A percentile compares a stretch with the other conserved stretches of the same genome.
These are phyloP conservation scores for Cucurbitaria berberidis DNA, from an alignment of 2,329 filamentous ascomycete genomes.

Conservation along the genomic window DNA sequence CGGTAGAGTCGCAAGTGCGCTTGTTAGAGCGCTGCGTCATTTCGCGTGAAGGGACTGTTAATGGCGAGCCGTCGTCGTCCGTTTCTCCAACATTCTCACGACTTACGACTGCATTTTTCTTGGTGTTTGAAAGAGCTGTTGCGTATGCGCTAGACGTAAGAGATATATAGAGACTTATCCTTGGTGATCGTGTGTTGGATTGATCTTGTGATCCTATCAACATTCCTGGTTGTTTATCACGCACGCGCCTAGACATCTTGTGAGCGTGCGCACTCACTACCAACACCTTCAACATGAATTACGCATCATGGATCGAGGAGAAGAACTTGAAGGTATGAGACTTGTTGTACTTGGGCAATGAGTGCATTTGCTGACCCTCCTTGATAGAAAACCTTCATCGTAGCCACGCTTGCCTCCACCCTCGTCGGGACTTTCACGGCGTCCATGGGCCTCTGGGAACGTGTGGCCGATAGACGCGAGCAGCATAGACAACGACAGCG, in stretches of 20 bases:
- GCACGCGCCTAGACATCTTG: slow-evolving; percentile 1
- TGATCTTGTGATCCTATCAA: too few relatives aligned
- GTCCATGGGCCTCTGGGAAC: slow-evolving; percentile 53
- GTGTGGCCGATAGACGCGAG: slow-evolving; percentile 44
- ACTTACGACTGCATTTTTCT: background rate
- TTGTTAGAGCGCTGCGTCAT: slow-evolving; percentile 26
- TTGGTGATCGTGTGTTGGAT: background rate
- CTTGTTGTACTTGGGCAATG: background rate
- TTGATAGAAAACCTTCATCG: slow-evolving; percentile 52
- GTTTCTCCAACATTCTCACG: background rate
- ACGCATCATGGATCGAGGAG: slow-evolving; percentile 55
- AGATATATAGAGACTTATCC: background rate
- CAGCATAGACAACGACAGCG: slow-evolving; percentile 49
- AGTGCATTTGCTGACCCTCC: background rate
- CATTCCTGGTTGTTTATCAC: too few relatives aligned
- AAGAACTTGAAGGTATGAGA: slow-evolving; percentile 50
- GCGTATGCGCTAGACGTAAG: background rate
- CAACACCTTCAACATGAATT: slow-evolving; percentile 46
- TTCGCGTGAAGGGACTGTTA: slow-evolving; percentile 5
- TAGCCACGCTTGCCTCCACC: slow-evolving; percentile 53
- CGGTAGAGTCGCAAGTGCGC: background rate
- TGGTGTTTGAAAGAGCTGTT: background rate
- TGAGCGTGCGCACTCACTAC: slow-evolving; percentile 6
- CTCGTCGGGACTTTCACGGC: slow-evolving; percentile 54
- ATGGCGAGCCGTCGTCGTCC: slow-evolving; percentile 2